phyloP scores from a whole-genome alignment of 192 early-diverging fungal genomes.

The Thoreauomyces humboldtii region DNA sequence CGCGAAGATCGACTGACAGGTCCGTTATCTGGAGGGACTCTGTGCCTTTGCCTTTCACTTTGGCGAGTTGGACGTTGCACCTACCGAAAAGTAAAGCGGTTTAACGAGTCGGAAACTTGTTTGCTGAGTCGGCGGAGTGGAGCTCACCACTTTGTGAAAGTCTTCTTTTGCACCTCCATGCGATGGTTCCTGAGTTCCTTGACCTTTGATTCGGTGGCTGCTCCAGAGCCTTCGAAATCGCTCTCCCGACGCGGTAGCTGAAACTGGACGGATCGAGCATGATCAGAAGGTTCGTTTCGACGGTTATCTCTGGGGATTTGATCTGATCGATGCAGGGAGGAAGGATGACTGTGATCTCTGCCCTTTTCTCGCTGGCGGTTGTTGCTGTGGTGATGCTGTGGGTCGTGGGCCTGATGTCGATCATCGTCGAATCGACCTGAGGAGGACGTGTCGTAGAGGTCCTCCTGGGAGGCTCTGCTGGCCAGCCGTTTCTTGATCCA shows the following conservation, averaged over 20 bases:
- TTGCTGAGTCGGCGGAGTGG: too few relatives aligned
- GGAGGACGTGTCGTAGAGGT: too few relatives aligned
- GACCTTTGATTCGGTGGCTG: conserved; percentile 8
- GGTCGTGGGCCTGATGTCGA: neutral
- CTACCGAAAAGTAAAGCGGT: too few relatives aligned
- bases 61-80: conserved; percentile 26
- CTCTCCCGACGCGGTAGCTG: neutral
- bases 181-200: neutral
- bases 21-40: conserved; percentile 10
- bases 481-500: neutral
- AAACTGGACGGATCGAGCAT: neutral
- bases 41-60: neutral
- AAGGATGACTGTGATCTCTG: too few relatives aligned
- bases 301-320: too few relatives aligned
- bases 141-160: conserved; percentile 30
- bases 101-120: too few relatives aligned
- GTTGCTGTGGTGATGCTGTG: neutral
- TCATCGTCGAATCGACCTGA: neutral
- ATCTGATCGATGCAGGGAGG: too few relatives aligned
- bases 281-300: too few relatives aligned
- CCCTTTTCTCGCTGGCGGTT: neutral
- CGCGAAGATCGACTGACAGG: conserved; percentile 28
- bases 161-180: conserved; percentile 17
- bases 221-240: too few relatives aligned
- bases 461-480: neutral